Percentiles rank a stretch among this genome's conserved stretches.
phyloP scores from a whole-genome alignment of 2,329 filamentous ascomycete genomes.

The Domatiomyces globalis region DNA sequence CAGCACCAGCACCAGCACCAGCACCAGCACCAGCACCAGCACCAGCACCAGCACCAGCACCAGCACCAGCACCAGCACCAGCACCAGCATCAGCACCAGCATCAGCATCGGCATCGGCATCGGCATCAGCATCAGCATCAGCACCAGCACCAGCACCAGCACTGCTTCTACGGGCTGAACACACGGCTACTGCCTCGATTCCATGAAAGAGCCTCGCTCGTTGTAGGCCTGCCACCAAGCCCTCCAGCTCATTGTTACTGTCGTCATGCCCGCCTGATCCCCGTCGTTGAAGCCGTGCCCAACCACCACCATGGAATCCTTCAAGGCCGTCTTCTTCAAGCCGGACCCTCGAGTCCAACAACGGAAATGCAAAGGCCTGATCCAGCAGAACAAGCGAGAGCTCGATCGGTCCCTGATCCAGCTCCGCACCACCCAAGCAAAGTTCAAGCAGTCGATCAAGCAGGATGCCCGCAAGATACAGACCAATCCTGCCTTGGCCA shows the following conservation, averaged over 20 bases:
- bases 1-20: no score
- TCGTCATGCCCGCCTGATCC: background rate
- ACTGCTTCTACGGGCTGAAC: background rate
- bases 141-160: no score
- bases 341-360: constrained; percentile 67
- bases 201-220: background rate
- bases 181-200: background rate
- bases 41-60: no score
- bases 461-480: constrained; percentile 43
- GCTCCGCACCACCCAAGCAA: constrained; percentile 64
- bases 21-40: no score
- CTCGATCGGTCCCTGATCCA: constrained; percentile 81
- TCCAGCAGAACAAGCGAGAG: constrained; percentile 81
- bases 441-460: constrained; percentile 74
- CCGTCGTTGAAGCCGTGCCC: background rate
- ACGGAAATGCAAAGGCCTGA: constrained; percentile 84
- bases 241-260: background rate
- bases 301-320: constrained; percentile 55
- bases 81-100: no score
- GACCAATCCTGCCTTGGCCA: constrained; percentile 61
- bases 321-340: constrained; percentile 76
- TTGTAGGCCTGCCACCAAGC: background rate
- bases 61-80: no score
- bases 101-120: no score
- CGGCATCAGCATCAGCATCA: no score